A percentile compares a stretch with the other conserved stretches of the same genome.
These are phyloP conservation scores for Taphrina deformans DNA, from an alignment of 1,139 yeast species.

Conservation along the genomic window DNA sequence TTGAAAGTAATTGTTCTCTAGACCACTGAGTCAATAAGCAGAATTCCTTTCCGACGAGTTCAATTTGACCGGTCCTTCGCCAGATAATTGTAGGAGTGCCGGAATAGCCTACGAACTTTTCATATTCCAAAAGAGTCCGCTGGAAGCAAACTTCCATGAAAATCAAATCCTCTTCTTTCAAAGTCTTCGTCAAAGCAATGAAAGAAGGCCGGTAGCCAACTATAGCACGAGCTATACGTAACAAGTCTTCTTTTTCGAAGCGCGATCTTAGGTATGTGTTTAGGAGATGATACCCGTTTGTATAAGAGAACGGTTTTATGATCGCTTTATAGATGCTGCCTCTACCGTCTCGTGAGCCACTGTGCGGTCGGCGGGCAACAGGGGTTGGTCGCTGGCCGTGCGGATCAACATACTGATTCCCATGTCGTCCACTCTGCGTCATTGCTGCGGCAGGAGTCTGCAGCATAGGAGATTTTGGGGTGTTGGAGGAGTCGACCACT, in stretches of 20 bases:
- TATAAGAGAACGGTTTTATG: slow-evolving; percentile 75
- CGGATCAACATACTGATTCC: slow-evolving; percentile 13
- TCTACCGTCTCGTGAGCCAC: slow-evolving; percentile 36
- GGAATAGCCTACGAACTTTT: slow-evolving; percentile 73
- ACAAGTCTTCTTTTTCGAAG: slow-evolving; percentile 67
- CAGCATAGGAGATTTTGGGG: neutral
- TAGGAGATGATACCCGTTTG: slow-evolving; percentile 84
- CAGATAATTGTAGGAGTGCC: slow-evolving; percentile 96
- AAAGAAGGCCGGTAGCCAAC: slow-evolving; percentile 88
- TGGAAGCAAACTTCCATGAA: slow-evolving; percentile 97
- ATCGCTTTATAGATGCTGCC: slow-evolving; percentile 76
- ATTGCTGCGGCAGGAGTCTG: neutral
- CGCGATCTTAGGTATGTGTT: slow-evolving; percentile 71
- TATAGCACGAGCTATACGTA: slow-evolving; percentile 83
- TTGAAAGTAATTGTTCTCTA: slow-evolving; percentile 59
- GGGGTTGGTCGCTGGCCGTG: slow-evolving; percentile 32
- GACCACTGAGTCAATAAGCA: slow-evolving; percentile 89
- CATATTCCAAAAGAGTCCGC: slow-evolving; percentile 83
- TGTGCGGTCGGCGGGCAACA: slow-evolving; percentile 33
- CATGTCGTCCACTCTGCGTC: neutral
- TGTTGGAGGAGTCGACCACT: neutral
- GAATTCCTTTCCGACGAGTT: slow-evolving; percentile 90
- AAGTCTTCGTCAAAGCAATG: slow-evolving; percentile 84
- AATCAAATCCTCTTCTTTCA: slow-evolving; percentile 85
- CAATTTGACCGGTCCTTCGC: slow-evolving; percentile 94